Evolutionary conservation across 2,329 filamentous ascomycete genomes (phyloP), one percentile per base, ranked within the genome.

Genomic region (Calonectria fujianensis): DNA sequence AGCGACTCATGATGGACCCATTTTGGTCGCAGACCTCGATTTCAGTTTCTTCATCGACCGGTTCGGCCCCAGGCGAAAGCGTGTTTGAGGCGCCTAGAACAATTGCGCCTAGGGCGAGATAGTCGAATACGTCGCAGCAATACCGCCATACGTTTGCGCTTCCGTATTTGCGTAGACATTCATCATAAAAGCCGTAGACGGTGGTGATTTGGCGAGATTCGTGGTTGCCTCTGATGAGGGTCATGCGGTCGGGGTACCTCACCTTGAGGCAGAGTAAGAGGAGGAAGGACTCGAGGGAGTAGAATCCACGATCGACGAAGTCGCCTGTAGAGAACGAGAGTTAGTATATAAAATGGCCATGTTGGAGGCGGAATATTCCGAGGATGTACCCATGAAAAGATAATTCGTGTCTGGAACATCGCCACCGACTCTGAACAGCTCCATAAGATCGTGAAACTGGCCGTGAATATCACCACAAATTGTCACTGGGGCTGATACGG

Each of bases 391-490:
- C 95, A 98, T 98, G 87, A 98, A 98, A 4, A 98, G 91, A 85
- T 98, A 98, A 83, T 98, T 98, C 39, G 96, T 98, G 82, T 98
- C 96, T 51, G 96, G 96, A 5, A 97, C 95, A 84, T 98, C 95
- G 77, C 96, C 96, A 75, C 96, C 96, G 5, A 98, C 96, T 69
- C 96, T 92, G 84, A 98, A 98, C 8, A 98, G 91, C 85, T 98
- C 96, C 96, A 98, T 98, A 81, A 98, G 87, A 83, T 98, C 96
- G 82, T 98, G 96, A 83, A 98, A 98, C 85, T 98, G 96, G 79
- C 96, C 96, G 83, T 98, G 96, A 73, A 98, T 98, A 83, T 98
- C 96, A 81, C 96, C 96, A 83, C 96, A 98, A 90, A 98, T 98
- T 92, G 96, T 98, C 74, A 98, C 96, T 29, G 96, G 96, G 75